Conservation (phyloP, 257 asterid genomes). For the Forsythia suspensa region DNA sequence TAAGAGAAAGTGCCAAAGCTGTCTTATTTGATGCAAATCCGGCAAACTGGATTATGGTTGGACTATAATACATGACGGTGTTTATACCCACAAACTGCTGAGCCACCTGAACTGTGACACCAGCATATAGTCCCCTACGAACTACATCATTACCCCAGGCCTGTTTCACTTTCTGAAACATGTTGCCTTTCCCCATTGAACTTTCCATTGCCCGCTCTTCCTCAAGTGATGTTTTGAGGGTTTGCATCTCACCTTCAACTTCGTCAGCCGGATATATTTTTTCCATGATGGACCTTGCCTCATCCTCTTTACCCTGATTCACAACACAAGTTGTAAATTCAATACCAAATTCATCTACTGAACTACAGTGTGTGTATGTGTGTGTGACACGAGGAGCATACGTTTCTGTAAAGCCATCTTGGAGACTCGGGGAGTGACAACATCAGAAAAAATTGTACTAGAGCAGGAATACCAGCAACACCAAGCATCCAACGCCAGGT, state of each 20-base stretch:
- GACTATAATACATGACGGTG: conserved; percentile 69
- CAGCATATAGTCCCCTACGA: conserved; percentile 54
- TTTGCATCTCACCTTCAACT: conserved; percentile 35
- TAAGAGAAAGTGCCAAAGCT: conserved; percentile 56
- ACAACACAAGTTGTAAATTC: neutral
- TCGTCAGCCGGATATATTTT: conserved; percentile 43
- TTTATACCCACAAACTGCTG: conserved; percentile 70
- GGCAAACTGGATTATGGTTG: conserved; percentile 64
- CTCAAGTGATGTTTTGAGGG: conserved; percentile 31
- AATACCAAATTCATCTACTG: neutral
- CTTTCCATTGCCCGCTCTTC: conserved; percentile 31
- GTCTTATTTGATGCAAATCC: conserved; percentile 63
- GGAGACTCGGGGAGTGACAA: conserved; percentile 55
- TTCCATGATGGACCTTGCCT: conserved; percentile 36
- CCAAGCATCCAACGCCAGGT: conserved; percentile 69
- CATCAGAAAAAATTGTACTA: conserved; percentile 47
- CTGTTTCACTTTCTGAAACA: conserved; percentile 28
- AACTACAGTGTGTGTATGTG: neutral
- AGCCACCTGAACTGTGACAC: conserved; percentile 62
- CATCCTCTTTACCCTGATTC: conserved; percentile 34
- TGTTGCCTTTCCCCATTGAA: conserved; percentile 22
- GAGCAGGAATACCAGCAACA: conserved; percentile 42
- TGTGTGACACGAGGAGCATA: neutral
- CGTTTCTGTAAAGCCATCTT: conserved; percentile 53
- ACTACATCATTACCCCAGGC: conserved; percentile 48